Base-by-base conservation (phyloP, 1,284 basidiomycete species). In the Naganishia albida region DNA sequence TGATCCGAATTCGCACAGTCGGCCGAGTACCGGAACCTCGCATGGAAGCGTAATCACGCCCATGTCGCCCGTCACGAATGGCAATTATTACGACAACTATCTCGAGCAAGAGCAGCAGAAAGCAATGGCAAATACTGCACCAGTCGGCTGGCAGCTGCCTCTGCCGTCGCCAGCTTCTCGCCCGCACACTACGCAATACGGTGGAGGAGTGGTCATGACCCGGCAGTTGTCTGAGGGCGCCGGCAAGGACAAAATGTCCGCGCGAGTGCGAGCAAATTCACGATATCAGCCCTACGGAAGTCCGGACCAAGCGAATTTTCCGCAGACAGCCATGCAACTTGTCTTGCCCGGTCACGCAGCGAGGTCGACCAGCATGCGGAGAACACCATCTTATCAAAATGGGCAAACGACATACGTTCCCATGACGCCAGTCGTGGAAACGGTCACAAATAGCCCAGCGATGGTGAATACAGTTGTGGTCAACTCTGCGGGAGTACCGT, bases 41-140 rank as follows among this genome's bases (percentile, higher is more conserved):
- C 46, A 60, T 15, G 46, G 44, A 39, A 60, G 57, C 38, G 46
- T 60, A 1, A 60, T 60, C 23, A 60, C 57, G 28, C 57, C 57
- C 7, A 60, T 60, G 57, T 60, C 57, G 25, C 57, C 57, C 10
- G 2, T 50, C 20, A 60, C 46, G 7, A n/a, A n/a, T 12, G 57
- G 57, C 18, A 60, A 60, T 23, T 50, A 50, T n/a, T 60, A 60
- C 20, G 57, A 60, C 38, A 60, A 60, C 30, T 60, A 60, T 39
- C 57, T 60, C 25, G 57, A 60, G 38, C 57, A 60, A 34, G 57
- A 60, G 38, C 57, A 60, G 25, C 46, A 49, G 23, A 60, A 60
- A 39, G 20, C 57, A 10, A 50, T 60, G 20, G 48, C 26, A n/a
- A 48, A 60, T 40, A 60, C 57, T 20, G 57, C 57, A 16, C 57